A percentile compares a stretch with the other conserved stretches of the same genome.
Evolutionary conservation across 2,329 filamentous ascomycete species (phyloP).

Genomic region (Pseudocercospora fuligena): DNA sequence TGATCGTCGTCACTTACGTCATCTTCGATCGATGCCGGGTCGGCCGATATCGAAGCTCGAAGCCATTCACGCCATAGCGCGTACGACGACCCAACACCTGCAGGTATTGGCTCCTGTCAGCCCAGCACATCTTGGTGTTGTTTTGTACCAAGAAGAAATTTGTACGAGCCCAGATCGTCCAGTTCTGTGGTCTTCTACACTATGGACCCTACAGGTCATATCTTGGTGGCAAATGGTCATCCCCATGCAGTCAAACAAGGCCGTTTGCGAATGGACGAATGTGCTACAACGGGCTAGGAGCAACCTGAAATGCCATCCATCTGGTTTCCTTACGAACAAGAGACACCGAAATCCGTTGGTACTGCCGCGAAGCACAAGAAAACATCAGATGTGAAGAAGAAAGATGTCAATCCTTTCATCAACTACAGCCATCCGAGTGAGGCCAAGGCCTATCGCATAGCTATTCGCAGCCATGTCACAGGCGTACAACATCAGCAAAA

Average conservation of each 20-base stretch:
- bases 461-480: conserved; percentile 10
- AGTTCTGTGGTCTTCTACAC: background rate
- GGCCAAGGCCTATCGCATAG: background rate
- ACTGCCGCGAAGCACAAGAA: background rate
- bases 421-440: background rate
- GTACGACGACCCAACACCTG: background rate
- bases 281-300: background rate
- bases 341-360: background rate
- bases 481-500: conserved; percentile 8
- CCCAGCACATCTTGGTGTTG: background rate
- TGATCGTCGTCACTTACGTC: background rate
- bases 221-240: background rate
- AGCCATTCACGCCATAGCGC: background rate
- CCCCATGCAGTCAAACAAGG: too few species aligned
- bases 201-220: background rate
- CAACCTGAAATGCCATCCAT: background rate
- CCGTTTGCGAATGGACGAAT: too few species aligned
- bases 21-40: background rate
- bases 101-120: background rate
- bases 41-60: background rate
- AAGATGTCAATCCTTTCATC: conserved; percentile 3
- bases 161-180: background rate
- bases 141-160: background rate
- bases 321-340: background rate
- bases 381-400: background rate